phyloP scores from a whole-genome alignment of 2,329 filamentous ascomycete genomes.

The Coleophoma crateriformis region DNA sequence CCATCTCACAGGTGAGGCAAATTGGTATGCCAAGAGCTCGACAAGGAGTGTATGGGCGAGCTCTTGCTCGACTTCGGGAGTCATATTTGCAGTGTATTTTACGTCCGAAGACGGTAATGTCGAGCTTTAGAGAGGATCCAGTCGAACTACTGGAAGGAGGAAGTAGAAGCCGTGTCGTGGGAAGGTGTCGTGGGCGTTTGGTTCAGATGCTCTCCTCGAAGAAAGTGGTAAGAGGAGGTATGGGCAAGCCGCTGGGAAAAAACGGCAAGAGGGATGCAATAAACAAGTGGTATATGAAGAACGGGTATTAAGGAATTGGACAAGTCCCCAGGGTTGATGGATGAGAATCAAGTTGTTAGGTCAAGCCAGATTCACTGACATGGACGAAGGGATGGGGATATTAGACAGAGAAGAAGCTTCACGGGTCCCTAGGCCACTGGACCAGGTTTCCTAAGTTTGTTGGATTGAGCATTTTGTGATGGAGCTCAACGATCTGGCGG shows the following conservation, averaged over 20 bases:
- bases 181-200: too few relatives aligned
- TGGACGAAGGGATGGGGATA: background rate
- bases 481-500: background rate
- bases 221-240: background rate
- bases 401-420: background rate
- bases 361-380: background rate
- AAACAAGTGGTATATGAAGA: conserved; percentile 2
- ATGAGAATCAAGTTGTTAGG: background rate
- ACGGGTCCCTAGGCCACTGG: background rate
- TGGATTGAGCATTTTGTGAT: conserved; percentile 1
- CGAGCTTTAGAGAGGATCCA: conserved; percentile 9
- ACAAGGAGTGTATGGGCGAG: conserved; percentile 97
- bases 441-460: conserved; percentile 1
- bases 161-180: too few relatives aligned
- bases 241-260: background rate
- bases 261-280: background rate
- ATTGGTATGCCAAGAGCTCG: conserved; percentile 98
- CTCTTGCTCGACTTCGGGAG: conserved; percentile 98
- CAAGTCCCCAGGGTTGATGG: background rate
- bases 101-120: conserved; percentile 21
- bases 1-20: conserved; percentile 98
- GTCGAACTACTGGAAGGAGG: background rate
- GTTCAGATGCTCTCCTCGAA: background rate
- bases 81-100: conserved; percentile 57
- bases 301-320: conserved; percentile 1